phyloP scores from a whole-genome alignment of 257 asterid genomes.

The Schizonepeta tenuifolia region DNA sequence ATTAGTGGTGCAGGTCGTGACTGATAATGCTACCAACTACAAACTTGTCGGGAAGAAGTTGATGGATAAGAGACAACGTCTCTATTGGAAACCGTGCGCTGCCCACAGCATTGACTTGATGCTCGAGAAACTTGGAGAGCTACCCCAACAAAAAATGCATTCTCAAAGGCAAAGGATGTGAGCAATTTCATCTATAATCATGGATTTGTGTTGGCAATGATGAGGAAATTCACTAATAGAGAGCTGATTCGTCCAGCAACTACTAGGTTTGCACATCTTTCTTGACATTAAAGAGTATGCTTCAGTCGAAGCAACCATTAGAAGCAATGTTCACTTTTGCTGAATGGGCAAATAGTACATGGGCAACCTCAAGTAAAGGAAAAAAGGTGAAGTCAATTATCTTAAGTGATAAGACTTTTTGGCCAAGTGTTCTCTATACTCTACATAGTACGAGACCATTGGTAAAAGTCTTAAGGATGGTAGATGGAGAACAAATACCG shows the following conservation, averaged over 20 bases:
- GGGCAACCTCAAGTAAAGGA: background rate
- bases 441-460: background rate
- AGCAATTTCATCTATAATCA: background rate
- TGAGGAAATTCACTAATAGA: background rate
- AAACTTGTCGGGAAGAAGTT: background rate
- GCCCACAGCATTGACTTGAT: background rate
- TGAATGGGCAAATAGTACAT: background rate
- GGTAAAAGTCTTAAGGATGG: background rate
- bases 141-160: background rate
- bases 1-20: background rate
- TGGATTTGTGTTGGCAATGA: background rate
- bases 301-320: background rate
- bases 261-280: background rate
- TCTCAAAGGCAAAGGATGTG: background rate
- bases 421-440: background rate
- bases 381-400: background rate
- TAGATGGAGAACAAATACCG: background rate
- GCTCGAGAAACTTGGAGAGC: background rate
- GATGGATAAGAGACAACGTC: background rate
- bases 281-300: background rate
- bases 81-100: background rate
- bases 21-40: background rate
- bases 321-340: background rate
- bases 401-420: background rate
- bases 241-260: background rate